Percentiles rank a stretch among this genome's conserved stretches.
Conservation (phyloP, 129 eudicot species). For the Erigeron canadensis region DNA sequence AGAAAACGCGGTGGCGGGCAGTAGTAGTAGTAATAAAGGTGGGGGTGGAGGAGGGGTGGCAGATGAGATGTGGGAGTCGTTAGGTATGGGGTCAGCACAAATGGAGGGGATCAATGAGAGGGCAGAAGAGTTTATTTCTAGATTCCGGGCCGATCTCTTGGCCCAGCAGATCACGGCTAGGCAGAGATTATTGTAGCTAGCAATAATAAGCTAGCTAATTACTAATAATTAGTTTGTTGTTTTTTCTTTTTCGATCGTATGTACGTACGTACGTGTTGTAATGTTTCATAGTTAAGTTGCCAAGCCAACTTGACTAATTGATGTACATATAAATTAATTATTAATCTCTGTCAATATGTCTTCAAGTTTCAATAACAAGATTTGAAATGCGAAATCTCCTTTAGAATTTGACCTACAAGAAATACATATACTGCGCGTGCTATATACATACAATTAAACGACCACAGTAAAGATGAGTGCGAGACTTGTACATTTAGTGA, state of each 20-base stretch:
- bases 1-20: conserved; percentile 26
- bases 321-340: conserved; percentile 17
- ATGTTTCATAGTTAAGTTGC: conserved; percentile 12
- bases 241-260: neutral
- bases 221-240: neutral
- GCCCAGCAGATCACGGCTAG: conserved; percentile 46
- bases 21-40: conserved; percentile 6
- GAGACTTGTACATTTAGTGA: no score
- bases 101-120: conserved; percentile 72
- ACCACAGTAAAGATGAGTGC: no score
- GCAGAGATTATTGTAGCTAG: conserved; percentile 52
- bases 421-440: no score
- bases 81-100: conserved; percentile 60
- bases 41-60: conserved; percentile 30
- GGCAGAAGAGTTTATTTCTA: conserved; percentile 74
- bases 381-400: neutral
- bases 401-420: neutral
- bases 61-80: conserved; percentile 86
- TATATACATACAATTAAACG: no score
- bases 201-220: no score
- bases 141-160: conserved; percentile 63
- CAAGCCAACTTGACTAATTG: conserved; percentile 21
- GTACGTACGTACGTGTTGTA: no score
- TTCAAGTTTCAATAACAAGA: conserved; percentile 14
- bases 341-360: conserved; percentile 3